Conservation (phyloP, 2,329 filamentous ascomycete species). For the Colletotrichum liaoningense region DNA sequence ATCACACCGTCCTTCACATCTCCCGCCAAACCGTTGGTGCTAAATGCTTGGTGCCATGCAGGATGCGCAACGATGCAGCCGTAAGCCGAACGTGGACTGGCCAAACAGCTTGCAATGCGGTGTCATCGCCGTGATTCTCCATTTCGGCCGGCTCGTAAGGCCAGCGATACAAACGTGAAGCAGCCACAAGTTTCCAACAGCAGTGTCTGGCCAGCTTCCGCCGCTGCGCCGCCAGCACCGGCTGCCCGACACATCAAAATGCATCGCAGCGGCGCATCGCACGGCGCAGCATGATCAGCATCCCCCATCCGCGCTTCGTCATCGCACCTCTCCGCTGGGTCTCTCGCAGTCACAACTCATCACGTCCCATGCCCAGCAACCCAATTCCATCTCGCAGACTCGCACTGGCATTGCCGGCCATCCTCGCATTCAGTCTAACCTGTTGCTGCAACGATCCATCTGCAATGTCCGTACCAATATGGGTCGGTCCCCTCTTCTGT, state of each 20-base stretch:
- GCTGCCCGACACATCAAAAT: slow-evolving; percentile 5
- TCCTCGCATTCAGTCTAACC: slow-evolving; percentile 1
- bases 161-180: slow-evolving; percentile 13
- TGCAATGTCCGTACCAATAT: slow-evolving; percentile 13
- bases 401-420: slow-evolving; percentile 8
- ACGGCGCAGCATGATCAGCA: too few relatives aligned
- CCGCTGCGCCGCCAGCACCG: neutral
- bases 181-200: neutral
- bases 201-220: neutral
- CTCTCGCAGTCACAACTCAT: neutral
- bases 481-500: neutral
- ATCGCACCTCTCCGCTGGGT: too few relatives aligned
- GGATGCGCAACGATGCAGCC: neutral
- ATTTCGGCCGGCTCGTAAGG: neutral
- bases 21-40: slow-evolving; percentile 32
- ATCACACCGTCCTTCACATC: slow-evolving; percentile 9
- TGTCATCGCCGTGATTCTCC: neutral
- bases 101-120: neutral
- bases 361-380: slow-evolving; percentile 1
- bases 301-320: too few relatives aligned
- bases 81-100: slow-evolving; percentile 12
- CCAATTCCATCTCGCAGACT: slow-evolving; percentile 6
- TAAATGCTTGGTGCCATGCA: slow-evolving; percentile 18
- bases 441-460: slow-evolving; percentile 1
- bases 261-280: neutral